Evolutionary conservation across 768 basidiomycete genomes (phyloP), one percentile per base, ranked within the genome.

Genomic region (Jaapia argillacea): DNA sequence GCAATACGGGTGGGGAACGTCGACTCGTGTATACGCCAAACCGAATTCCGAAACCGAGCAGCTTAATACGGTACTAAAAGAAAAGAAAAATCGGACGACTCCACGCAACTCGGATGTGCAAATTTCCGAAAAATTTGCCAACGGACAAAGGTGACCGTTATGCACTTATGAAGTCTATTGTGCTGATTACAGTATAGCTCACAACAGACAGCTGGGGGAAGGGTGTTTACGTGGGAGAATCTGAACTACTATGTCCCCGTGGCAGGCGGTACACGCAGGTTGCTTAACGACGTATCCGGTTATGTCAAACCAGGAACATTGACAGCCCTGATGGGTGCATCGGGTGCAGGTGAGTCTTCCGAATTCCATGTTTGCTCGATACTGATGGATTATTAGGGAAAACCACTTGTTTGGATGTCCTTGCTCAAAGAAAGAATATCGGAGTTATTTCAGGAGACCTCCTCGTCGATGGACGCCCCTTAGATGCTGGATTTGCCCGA

Each of bases 261-360:
- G 0, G 67, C 76, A 1, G 71, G 71, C 21, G 83, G 82, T 6
- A 68, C 66, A 13, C 68, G 64, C 5, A 70, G 75, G 36, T 66
- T 91, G 6, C 71, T 91, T 26, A 76, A 88, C 52, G 78, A 87
- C 49, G 76, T 91, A 14, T 73, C 69, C 48, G 88, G 88, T 0
- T 90, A 79, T 54, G 84, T 88, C 36, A 82, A 81, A 51, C 90
- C 90, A 6, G 90, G 88, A 2, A 87, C 80, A n/a, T 59, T 91
- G 48, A 90, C 89, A 0, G 90, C 88, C 1, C 69, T 93, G 6
- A 89, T 93, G 87, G 89, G 89, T 48, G 82, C 82, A 12, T 81
- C 79, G 46, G 85, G 85, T 42, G 85, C 85, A 35, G 79, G 64
- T 42, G 85, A 85, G 35, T n/a, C n/a, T n/a, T n/a, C n/a, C n/a